Evolutionary conservation across 805 yeast species (phyloP).

Genomic region (Martiniozyma abietophila): DNA sequence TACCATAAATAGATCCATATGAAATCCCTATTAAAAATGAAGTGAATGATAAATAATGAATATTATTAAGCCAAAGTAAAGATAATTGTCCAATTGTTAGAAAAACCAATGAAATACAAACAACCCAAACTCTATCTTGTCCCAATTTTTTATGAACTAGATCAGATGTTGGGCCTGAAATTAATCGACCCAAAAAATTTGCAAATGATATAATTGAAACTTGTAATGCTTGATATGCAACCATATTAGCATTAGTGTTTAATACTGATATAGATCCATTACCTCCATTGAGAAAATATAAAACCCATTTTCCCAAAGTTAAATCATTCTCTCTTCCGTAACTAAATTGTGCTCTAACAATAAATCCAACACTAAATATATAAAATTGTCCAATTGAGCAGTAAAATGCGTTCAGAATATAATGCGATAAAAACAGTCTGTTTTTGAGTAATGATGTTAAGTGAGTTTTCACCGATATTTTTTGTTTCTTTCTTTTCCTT

Average conservation of each 20-base stretch:
- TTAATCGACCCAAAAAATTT: constrained; percentile 55
- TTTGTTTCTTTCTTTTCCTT: constrained; percentile 11
- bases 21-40: constrained; percentile 53
- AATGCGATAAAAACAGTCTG: constrained; percentile 40
- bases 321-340: constrained; percentile 11
- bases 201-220: constrained; percentile 58
- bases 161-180: constrained; percentile 62
- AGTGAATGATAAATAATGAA: constrained; percentile 35
- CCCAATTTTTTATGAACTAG: constrained; percentile 39
- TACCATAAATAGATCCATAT: constrained; percentile 65
- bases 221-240: constrained; percentile 56
- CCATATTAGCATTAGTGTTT: constrained; percentile 23
- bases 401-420: constrained; percentile 42
- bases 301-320: constrained; percentile 3
- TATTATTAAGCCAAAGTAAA: constrained; percentile 30
- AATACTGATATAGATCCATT: too few species aligned
- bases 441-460: constrained; percentile 20
- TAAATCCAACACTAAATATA: constrained; percentile 64
- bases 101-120: constrained; percentile 32
- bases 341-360: constrained; percentile 42
- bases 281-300: too few species aligned
- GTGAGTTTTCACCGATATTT: constrained; percentile 17
- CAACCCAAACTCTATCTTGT: constrained; percentile 60
- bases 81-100: constrained; percentile 30
- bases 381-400: constrained; percentile 66